Evolutionary conservation across 257 asterid species (phyloP).

Genomic region (Petunia axillaris): DNA sequence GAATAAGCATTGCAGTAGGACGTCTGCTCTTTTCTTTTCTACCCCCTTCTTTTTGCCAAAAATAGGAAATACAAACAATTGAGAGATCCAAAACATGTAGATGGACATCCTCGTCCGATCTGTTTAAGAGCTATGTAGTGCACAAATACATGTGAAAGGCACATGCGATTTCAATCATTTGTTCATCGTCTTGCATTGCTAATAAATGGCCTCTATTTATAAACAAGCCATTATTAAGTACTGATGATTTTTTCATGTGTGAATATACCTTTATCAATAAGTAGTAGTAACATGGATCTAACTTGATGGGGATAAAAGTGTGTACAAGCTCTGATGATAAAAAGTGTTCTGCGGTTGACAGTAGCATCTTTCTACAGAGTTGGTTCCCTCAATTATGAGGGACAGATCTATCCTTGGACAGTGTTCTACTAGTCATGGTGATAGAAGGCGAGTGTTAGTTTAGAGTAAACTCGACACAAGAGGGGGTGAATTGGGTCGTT

Average conservation of each 20-base stretch:
- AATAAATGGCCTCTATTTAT: not conserved
- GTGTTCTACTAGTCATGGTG: not conserved
- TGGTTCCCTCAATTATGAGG: not conserved
- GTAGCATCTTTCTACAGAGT: not conserved
- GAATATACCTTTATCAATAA: conserved; percentile 16
- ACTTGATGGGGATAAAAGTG: conserved; percentile 11
- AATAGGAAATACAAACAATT: not conserved
- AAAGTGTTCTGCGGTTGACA: not conserved
- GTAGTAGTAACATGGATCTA: conserved; percentile 5
- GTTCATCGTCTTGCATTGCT: not conserved
- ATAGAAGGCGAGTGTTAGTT: too few species aligned
- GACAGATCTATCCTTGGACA: not conserved
- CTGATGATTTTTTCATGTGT: not conserved
- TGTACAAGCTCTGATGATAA: not conserved
- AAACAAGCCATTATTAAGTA: not conserved
- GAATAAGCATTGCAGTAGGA: not conserved
- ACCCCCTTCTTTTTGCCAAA: not conserved
- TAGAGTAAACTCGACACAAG: too few species aligned
- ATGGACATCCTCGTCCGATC: not conserved
- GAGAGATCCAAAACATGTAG: not conserved
- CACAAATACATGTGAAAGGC: conserved; percentile 20
- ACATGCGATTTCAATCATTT: conserved; percentile 12
- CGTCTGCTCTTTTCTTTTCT: not conserved
- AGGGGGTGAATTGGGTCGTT: too few species aligned
- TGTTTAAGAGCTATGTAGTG: not conserved